phyloP scores from a whole-genome alignment of 2,329 filamentous ascomycete species.

The Aspergillus unguis region DNA sequence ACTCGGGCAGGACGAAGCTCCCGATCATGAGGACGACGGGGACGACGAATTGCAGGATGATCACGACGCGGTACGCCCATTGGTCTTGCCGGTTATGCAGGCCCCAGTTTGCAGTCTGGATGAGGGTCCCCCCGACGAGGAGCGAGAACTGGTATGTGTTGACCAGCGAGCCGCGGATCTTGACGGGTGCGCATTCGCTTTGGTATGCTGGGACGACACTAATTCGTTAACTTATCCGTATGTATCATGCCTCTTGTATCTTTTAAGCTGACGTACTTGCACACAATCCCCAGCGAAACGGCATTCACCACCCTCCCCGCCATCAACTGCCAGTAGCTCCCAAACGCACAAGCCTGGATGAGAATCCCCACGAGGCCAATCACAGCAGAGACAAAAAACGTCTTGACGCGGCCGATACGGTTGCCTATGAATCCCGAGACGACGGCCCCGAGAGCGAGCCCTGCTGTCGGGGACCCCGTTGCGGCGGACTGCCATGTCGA shows the following conservation, averaged over 20 bases:
- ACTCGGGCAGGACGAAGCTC: background rate
- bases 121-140: background rate
- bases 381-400: background rate
- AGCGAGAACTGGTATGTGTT: background rate
- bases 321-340: background rate
- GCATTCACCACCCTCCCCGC: background rate
- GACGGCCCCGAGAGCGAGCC: background rate
- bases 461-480: background rate
- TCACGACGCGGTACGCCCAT: background rate
- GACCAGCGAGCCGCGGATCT: background rate
- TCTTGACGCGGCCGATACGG: background rate
- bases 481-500: background rate
- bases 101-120: background rate
- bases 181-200: background rate
- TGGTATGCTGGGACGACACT: background rate
- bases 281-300: background rate
- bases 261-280: background rate
- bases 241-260: too few species aligned
- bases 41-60: background rate
- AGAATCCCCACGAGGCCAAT: background rate
- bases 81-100: background rate
- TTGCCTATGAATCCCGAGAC: background rate
- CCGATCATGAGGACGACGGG: background rate
- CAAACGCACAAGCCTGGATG: background rate
- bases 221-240: background rate